Conservation (phyloP, 2,329 filamentous ascomycete species). For the Microsporum ferrugineum region DNA sequence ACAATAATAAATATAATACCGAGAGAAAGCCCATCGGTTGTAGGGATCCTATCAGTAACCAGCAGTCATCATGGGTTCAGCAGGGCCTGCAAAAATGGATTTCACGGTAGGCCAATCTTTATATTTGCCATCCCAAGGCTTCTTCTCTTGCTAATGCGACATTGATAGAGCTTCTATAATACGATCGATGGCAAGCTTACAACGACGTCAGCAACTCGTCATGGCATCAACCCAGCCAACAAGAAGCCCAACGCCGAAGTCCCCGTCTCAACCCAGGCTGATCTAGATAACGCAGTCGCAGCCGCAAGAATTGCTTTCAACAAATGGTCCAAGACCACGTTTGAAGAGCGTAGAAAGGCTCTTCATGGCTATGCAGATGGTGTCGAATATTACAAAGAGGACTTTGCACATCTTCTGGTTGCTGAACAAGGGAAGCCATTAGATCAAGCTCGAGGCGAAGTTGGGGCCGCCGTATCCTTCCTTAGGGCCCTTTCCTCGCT, state of each 20-base stretch:
- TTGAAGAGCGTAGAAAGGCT: conserved; percentile 33
- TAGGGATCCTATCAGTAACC: neutral
- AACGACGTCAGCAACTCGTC: conserved; percentile 24
- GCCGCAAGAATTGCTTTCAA: conserved; percentile 38
- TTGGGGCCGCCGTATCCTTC: neutral
- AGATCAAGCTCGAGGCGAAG: neutral
- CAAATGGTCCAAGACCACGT: conserved; percentile 37
- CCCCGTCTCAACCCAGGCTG: conserved; percentile 32
- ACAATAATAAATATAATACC: neutral
- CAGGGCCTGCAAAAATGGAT: neutral
- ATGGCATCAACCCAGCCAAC: conserved; percentile 37
- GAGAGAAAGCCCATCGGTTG: neutral
- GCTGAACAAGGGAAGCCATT: conserved; percentile 43
- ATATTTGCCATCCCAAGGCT: neutral
- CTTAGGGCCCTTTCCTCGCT: conserved; percentile 2
- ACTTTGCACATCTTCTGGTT: conserved; percentile 36
- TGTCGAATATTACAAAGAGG: conserved; percentile 31
- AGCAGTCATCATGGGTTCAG: neutral
- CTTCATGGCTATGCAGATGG: conserved; percentile 33
- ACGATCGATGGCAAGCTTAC: conserved; percentile 35
- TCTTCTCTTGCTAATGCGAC: neutral
- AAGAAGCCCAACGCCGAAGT: conserved; percentile 36
- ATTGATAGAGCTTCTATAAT: conserved; percentile 30
- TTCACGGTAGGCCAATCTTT: neutral
- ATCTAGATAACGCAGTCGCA: conserved; percentile 38